Evolutionary conservation across 139 green algal genomes (phyloP), one percentile per base, ranked within the genome.

Genomic region (Raphidocelis subcapitata): DNA sequence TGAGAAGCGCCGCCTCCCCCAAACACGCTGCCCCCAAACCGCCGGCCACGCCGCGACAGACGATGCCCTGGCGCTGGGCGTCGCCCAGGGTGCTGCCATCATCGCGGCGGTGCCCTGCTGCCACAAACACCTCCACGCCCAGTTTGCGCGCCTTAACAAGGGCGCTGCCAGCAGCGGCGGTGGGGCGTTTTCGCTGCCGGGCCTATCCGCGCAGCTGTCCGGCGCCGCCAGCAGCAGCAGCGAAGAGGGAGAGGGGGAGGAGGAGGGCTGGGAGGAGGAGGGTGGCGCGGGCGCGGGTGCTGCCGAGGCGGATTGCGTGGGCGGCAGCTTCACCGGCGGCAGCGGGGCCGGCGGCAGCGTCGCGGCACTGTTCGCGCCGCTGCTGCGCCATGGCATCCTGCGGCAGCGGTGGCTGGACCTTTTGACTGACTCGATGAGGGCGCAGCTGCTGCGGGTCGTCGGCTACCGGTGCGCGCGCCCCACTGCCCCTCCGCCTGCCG

Each of bases 91-190:
- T 26, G 72, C 84, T 0, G 31, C 44, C 18, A 26, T 92, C 2
- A 81, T 87, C 55, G 74, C 90, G 70, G 74, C 82, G 0, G 81
- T 89, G 31, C 87, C 87, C 0, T 92, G 87, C 75, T 92, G 87
- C 77, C 87, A 92, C 60, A 80, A 87, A n/a, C 37, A 89, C 62
- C 69, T 92, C 15, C 84, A 89, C 73, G 44, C 59, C 28, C 79
- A 88, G 82, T 61, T 82, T 31, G 52, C 71, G 15, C 65, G 71
- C 49, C 3, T 23, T 44, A 12, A 8, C 8, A 8, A 12, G 12
- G 64, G 41, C 64, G n/a, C 70, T 32, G 61, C 61, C 61, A 70
- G 31, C 61, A 70, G 67, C 54, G n/a, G 67, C 47, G 37, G 66
- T 3, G 15, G 28, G 16, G 37, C 37, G 41, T 28, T n/a, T 12